Evolutionary conservation across 208 protist species (phyloP).

Genomic region (Acanthamoeba comandoni): DNA sequence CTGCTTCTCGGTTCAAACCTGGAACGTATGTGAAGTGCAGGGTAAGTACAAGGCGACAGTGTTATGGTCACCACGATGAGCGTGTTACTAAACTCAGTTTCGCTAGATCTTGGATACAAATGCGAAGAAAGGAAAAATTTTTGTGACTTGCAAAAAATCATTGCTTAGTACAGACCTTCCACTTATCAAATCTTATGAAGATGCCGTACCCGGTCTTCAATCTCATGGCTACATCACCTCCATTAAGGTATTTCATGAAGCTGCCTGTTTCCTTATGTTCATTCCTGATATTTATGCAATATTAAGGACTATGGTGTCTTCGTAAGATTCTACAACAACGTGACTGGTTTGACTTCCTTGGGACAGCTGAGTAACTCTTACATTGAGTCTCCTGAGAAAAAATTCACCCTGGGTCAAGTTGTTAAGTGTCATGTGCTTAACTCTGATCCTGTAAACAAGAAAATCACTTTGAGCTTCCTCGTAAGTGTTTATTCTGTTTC

Average conservation of each 20-base stretch:
- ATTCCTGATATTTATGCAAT: background rate
- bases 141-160: constrained; percentile 54
- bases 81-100: too few relatives aligned
- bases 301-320: constrained; percentile 51
- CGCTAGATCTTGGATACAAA: background rate
- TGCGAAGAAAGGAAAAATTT: constrained; percentile 13
- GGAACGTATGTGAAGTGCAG: constrained; percentile 48
- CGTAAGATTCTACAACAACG: constrained; percentile 70
- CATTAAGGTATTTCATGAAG: constrained; percentile 7
- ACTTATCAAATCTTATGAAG: constrained; percentile 53
- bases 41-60: background rate
- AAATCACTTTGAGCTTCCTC: constrained; percentile 47
- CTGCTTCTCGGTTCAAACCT: constrained; percentile 31
- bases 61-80: too few relatives aligned
- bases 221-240: constrained; percentile 62
- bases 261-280: background rate
- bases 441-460: constrained; percentile 45
- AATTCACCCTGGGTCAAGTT: constrained; percentile 39
- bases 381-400: constrained; percentile 10
- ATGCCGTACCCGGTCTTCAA: constrained; percentile 28
- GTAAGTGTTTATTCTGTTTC: constrained; percentile 11
- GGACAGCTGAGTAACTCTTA: constrained; percentile 56
- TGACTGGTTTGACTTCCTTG: constrained; percentile 30
- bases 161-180: constrained; percentile 60
- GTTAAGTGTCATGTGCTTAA: constrained; percentile 59